Conservation (phyloP, 441 rosid species). For the Erodium texanum region DNA sequence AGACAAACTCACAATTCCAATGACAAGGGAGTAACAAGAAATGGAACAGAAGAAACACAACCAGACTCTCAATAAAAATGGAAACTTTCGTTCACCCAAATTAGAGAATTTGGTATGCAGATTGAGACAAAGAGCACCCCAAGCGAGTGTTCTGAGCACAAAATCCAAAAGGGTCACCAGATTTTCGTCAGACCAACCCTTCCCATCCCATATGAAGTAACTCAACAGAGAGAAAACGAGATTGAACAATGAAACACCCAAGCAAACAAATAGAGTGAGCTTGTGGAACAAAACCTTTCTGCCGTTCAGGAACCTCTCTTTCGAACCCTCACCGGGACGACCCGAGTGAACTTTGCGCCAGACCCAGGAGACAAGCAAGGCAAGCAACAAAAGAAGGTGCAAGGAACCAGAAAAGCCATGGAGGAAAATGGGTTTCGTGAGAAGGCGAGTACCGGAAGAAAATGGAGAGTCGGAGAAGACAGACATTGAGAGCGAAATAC, state of each 20-base stretch:
- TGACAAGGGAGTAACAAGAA: constrained; percentile 50
- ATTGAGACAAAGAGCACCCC: constrained; percentile 46
- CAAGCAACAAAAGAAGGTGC: constrained; percentile 45
- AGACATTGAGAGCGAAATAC: background rate
- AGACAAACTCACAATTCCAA: constrained; percentile 33
- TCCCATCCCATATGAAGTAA: constrained; percentile 45
- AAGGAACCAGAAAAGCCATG: constrained; percentile 41
- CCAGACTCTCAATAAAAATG: constrained; percentile 55
- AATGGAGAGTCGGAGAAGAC: constrained; percentile 6
- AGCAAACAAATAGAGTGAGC: constrained; percentile 39
- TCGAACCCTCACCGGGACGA: constrained; percentile 2
- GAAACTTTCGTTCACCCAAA: constrained; percentile 30
- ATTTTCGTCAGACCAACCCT: constrained; percentile 41
- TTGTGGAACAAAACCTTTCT: constrained; percentile 26
- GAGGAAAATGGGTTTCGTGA: constrained; percentile 34
- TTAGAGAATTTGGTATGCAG: constrained; percentile 25
- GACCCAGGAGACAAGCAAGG: constrained; percentile 34
- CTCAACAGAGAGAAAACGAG: constrained; percentile 35
- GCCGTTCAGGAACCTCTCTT: background rate
- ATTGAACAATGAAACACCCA: constrained; percentile 40
- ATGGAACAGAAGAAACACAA: constrained; percentile 48
- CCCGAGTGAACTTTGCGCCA: constrained; percentile 24
- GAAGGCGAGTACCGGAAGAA: constrained; percentile 30
- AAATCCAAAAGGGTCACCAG: constrained; percentile 51
- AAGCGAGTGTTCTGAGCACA: constrained; percentile 43